phyloP scores from a whole-genome alignment of 139 green algal species.

The Picochlorum sp. region DNA sequence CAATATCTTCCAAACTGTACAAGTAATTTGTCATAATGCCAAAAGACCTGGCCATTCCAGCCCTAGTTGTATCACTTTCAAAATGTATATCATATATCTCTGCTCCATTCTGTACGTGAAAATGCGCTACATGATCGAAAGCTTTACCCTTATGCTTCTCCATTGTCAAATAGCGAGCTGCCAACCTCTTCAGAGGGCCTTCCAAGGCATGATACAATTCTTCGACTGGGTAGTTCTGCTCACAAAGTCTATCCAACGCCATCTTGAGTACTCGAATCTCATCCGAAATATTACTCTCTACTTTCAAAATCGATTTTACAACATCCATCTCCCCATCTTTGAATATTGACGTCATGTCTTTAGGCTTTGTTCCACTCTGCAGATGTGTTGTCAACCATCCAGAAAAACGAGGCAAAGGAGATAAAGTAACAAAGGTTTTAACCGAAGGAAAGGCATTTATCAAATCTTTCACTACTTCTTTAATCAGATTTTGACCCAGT shows the following conservation, averaged over 20 bases:
- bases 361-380: too few species aligned
- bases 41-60: constrained; percentile 28
- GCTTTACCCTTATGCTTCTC: constrained; percentile 44
- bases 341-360: too few species aligned
- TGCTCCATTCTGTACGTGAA: constrained; percentile 72
- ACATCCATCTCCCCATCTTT: too few species aligned
- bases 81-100: constrained; percentile 48
- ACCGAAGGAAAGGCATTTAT: constrained; percentile 38
- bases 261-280: too few species aligned
- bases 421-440: constrained; percentile 53
- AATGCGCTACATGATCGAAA: constrained; percentile 73
- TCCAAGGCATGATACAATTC: too few species aligned
- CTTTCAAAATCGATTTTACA: too few species aligned
- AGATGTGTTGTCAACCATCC: too few species aligned
- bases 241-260: too few species aligned
- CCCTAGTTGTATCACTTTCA: constrained; percentile 32
- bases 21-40: constrained; percentile 77
- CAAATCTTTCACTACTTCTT: constrained; percentile 31
- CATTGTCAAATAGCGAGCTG: constrained; percentile 43
- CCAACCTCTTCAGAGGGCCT: constrained; percentile 49
- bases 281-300: too few species aligned
- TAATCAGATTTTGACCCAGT: constrained; percentile 74
- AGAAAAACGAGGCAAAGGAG: constrained; percentile 57
- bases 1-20: constrained; percentile 25
- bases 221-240: too few species aligned